phyloP scores from a whole-genome alignment of 2,329 filamentous ascomycete species.

The Xenoacremonium recifei region DNA sequence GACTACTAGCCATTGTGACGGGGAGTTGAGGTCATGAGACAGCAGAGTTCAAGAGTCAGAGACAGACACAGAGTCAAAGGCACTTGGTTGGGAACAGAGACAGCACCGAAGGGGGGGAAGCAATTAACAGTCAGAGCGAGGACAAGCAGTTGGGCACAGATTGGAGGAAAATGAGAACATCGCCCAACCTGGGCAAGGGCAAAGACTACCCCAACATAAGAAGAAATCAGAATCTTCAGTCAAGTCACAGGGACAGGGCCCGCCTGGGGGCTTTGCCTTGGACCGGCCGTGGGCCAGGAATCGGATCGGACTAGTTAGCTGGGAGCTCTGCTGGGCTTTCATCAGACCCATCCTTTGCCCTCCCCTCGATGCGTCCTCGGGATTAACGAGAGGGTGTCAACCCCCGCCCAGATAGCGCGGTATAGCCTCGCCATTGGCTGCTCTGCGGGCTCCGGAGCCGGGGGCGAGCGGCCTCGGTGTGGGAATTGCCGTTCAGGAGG shows the following conservation, averaged over 20 bases:
- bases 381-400: constrained; percentile 11
- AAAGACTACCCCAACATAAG: constrained; percentile 4
- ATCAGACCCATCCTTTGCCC: neutral
- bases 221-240: constrained; percentile 11
- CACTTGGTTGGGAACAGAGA: too few species aligned
- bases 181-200: neutral
- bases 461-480: constrained; percentile 10
- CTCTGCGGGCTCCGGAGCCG: constrained; percentile 18
- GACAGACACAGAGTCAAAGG: too few species aligned
- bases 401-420: constrained; percentile 18
- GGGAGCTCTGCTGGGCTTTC: too few species aligned
- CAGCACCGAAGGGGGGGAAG: neutral
- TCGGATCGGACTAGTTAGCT: too few species aligned
- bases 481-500: neutral
- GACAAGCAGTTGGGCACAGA: constrained; percentile 3
- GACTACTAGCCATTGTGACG: constrained; percentile 21
- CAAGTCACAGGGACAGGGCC: constrained; percentile 11
- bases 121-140: neutral
- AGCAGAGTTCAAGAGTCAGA: too few species aligned
- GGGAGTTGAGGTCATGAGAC: constrained; percentile 1
- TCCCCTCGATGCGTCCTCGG: constrained; percentile 10
- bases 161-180: constrained; percentile 2
- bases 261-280: too few species aligned
- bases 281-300: too few species aligned
- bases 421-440: constrained; percentile 14